Conservation (phyloP, 139 green algal species). For the Parachlorella kessleri region DNA sequence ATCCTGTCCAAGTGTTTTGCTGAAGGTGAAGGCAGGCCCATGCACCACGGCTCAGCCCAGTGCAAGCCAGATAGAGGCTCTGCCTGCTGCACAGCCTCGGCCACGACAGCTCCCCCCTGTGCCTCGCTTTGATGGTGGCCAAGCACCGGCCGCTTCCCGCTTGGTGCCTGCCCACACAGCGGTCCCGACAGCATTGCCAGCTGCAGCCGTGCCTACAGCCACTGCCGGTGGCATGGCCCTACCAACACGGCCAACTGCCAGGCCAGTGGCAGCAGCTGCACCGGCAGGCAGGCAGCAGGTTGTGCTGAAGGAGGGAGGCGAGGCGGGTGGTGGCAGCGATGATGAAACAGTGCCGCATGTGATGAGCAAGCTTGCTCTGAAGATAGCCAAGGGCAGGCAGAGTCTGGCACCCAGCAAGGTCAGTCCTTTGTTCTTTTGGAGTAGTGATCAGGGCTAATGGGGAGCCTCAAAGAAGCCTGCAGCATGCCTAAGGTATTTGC, state of each 20-base stretch:
- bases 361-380: conserved; percentile 37
- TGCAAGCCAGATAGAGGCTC: no score
- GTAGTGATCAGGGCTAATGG: no score
- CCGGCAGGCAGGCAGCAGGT: conserved; percentile 20
- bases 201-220: background rate
- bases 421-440: no score
- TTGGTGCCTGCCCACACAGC: background rate
- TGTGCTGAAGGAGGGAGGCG: conserved; percentile 3
- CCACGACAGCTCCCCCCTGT: conserved; percentile 22
- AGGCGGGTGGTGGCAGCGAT: background rate
- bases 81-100: conserved; percentile 1
- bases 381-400: conserved; percentile 36
- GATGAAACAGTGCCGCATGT: conserved; percentile 44
- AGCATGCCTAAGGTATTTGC: no score
- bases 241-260: background rate
- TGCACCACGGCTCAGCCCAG: no score
- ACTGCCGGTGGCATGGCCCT: background rate
- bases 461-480: no score
- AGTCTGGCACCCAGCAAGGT: conserved; percentile 44
- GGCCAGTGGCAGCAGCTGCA: background rate
- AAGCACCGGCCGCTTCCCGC: conserved; percentile 14
- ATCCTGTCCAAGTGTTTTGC: no score
- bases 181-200: background rate
- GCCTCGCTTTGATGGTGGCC: conserved; percentile 29
- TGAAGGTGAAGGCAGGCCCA: no score